phyloP scores from a whole-genome alignment of 495 filamentous ascomycete species.

The Aspergillus incahuasiensis region DNA sequence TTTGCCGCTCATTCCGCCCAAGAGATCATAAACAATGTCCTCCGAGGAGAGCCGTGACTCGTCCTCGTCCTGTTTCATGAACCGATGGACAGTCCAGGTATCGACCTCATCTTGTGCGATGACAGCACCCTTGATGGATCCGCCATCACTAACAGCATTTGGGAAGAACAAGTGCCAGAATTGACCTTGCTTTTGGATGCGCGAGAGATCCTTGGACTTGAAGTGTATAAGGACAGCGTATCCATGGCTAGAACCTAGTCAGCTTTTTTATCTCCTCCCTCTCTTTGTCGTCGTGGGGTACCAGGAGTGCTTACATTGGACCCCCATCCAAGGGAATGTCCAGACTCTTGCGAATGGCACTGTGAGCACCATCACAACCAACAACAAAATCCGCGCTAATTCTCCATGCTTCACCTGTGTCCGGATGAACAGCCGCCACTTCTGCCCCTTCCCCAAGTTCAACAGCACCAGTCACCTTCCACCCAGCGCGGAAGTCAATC shows the following conservation, averaged over 20 bases:
- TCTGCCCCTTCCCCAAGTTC: neutral
- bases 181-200: conserved; percentile 17
- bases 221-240: conserved; percentile 23
- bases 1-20: neutral
- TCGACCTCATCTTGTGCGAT: conserved; percentile 27
- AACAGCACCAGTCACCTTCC: neutral
- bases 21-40: neutral
- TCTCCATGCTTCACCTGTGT: neutral
- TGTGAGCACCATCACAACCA: conserved; percentile 20
- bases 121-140: conserved; percentile 1
- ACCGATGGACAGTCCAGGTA: conserved; percentile 25
- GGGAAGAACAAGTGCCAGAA: conserved; percentile 28
- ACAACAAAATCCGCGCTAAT: conserved; percentile 4
- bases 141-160: neutral
- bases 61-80: conserved; percentile 1
- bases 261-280: too few species aligned
- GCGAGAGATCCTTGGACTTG: conserved; percentile 21
- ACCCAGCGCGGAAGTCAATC: conserved; percentile 9
- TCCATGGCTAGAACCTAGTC: too few species aligned
- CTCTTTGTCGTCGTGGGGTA: too few species aligned
- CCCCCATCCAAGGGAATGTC: conserved; percentile 18
- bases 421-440: neutral
- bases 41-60: neutral
- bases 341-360: conserved; percentile 9
- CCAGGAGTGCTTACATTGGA: neutral